Percentiles rank a stretch among this genome's conserved stretches.
These are phyloP conservation scores for Citrus reticulata DNA, from an alignment of 345 rosid genomes.

Conservation along the genomic window DNA sequence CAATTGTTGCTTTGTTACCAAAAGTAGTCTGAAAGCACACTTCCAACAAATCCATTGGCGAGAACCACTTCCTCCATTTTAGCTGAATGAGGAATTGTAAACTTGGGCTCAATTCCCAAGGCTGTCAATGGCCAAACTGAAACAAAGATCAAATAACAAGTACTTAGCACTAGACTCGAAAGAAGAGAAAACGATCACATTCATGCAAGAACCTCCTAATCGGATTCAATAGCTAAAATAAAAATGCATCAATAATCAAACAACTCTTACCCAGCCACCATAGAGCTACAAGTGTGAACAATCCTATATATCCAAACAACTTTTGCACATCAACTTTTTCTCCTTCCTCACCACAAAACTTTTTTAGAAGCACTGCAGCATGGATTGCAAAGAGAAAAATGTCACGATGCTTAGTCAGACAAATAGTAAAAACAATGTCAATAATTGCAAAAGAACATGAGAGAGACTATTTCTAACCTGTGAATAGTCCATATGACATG, in stretches of 20 bases:
- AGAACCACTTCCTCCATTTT: slow-evolving; percentile 92
- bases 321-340: slow-evolving; percentile 91
- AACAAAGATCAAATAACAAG: slow-evolving; percentile 13
- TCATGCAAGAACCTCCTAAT: not conserved
- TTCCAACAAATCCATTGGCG: slow-evolving; percentile 93
- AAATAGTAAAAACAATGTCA: not conserved
- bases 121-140: slow-evolving; percentile 98
- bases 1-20: slow-evolving; percentile 43
- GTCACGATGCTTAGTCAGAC: slow-evolving; percentile 3
- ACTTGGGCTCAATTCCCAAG: slow-evolving; percentile 94
- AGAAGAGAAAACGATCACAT: not conserved
- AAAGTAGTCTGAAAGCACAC: slow-evolving; percentile 95
- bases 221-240: not conserved
- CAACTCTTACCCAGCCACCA: slow-evolving; percentile 96
- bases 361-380: slow-evolving; percentile 91
- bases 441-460: not conserved
- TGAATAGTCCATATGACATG: slow-evolving; percentile 86
- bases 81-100: slow-evolving; percentile 86
- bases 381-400: slow-evolving; percentile 5
- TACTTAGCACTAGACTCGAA: not conserved
- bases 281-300: slow-evolving; percentile 92
- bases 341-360: slow-evolving; percentile 96
- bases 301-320: slow-evolving; percentile 94
- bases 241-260: not conserved
- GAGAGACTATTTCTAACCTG: slow-evolving; percentile 43